These are phyloP conservation scores for Penicillium coprophilum DNA, from an alignment of 495 filamentous ascomycete species.

Conservation along the genomic window DNA sequence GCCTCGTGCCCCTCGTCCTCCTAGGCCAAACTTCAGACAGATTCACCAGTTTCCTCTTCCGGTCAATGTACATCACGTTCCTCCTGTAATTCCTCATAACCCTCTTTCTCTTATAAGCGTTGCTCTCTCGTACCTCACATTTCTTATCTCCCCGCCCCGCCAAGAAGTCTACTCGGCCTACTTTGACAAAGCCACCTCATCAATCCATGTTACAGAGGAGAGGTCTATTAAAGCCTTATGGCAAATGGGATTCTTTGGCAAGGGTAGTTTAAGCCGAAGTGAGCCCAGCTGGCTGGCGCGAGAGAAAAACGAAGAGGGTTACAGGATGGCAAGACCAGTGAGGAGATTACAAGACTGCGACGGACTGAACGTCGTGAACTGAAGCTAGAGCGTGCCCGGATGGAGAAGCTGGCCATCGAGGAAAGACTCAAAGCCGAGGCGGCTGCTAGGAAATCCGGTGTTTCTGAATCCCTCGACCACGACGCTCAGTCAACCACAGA, in stretches of 20 bases:
- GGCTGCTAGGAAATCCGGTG: constrained; percentile 35
- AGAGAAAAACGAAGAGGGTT: constrained; percentile 71
- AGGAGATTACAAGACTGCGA: constrained; percentile 73
- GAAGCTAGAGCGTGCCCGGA: constrained; percentile 87
- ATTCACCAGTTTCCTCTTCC: constrained; percentile 82
- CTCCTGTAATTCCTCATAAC: constrained; percentile 86
- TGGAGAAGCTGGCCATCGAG: constrained; percentile 77
- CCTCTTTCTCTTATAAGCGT: constrained; percentile 83
- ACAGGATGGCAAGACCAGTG: constrained; percentile 63
- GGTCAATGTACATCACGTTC: constrained; percentile 75
- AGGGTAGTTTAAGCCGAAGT: constrained; percentile 86
- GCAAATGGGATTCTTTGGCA: constrained; percentile 96
- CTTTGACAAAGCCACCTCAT: constrained; percentile 76
- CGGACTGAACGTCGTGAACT: constrained; percentile 76
- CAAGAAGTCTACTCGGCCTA: constrained; percentile 72
- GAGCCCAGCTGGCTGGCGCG: constrained; percentile 90
- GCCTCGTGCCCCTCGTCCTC: constrained; percentile 42
- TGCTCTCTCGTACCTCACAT: constrained; percentile 70
- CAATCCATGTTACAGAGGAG: constrained; percentile 80
- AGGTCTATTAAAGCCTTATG: constrained; percentile 76
- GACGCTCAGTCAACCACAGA: constrained; percentile 16
- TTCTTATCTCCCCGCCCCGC: constrained; percentile 64
- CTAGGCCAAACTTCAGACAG: constrained; percentile 63
- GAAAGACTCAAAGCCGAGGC: constrained; percentile 64
- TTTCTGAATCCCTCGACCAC: constrained; percentile 5